Evolutionary conservation across 371 early-diverging fungal species (phyloP).

Genomic region (Mucor saturninus): DNA sequence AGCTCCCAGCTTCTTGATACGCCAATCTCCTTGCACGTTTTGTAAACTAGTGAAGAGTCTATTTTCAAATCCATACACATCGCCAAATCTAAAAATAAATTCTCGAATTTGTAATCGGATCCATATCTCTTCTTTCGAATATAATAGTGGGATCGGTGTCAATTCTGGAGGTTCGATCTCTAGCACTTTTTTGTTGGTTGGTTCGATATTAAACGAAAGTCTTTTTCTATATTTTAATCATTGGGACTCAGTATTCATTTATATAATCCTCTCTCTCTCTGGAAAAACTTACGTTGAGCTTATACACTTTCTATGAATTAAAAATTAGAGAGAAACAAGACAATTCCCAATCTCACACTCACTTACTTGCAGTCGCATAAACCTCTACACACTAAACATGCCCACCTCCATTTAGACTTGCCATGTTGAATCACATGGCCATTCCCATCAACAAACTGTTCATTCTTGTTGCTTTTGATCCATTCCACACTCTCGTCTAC

Average conservation of each 20-base stretch:
- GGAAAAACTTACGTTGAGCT: neutral
- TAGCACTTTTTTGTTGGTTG: neutral
- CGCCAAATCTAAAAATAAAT: constrained; percentile 48
- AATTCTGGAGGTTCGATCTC: constrained; percentile 31
- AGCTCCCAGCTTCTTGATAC: constrained; percentile 34
- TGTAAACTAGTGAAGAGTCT: constrained; percentile 32
- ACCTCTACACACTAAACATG: constrained; percentile 29
- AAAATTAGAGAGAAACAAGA: neutral
- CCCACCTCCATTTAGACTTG: constrained; percentile 14
- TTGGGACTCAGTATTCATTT: neutral
- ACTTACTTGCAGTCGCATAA: constrained; percentile 31
- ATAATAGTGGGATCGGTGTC: constrained; percentile 27
- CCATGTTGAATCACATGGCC: constrained; percentile 12
- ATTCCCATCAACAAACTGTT: constrained; percentile 5
- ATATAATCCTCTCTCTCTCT: neutral
- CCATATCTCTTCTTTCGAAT: constrained; percentile 49
- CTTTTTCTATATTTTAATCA: neutral
- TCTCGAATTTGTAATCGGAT: constrained; percentile 51
- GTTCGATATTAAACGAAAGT: neutral
- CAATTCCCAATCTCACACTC: neutral
- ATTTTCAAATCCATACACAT: constrained; percentile 34
- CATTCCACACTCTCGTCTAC: constrained; percentile 6
- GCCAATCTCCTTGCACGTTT: constrained; percentile 53
- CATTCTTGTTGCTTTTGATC: constrained; percentile 4
- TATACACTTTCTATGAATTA: neutral